phyloP scores from a whole-genome alignment of 352 stramenopile species.

The Phytophthora ohioensis region DNA sequence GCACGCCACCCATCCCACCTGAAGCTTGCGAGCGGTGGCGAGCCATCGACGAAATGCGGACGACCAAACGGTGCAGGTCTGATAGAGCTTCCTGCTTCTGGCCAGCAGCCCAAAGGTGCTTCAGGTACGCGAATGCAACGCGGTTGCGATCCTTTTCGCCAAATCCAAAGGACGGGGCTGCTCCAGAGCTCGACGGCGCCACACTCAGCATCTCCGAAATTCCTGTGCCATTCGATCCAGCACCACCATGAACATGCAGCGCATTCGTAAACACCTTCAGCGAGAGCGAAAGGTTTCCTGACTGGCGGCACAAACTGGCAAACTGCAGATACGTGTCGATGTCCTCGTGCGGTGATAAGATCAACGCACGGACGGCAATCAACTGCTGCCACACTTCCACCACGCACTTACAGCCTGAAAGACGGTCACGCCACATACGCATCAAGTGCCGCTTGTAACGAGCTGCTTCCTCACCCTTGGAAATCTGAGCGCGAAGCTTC shows the following conservation, averaged over 20 bases:
- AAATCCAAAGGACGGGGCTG: slow-evolving; percentile 67
- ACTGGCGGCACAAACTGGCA: slow-evolving; percentile 92
- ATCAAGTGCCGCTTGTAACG: slow-evolving; percentile 86
- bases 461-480: slow-evolving; percentile 77
- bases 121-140: slow-evolving; percentile 95
- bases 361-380: slow-evolving; percentile 93
- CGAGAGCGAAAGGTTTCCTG: slow-evolving; percentile 84
- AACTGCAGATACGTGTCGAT: slow-evolving; percentile 94
- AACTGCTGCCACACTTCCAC: slow-evolving; percentile 94
- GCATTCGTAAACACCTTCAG: slow-evolving; percentile 89
- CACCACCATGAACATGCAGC: slow-evolving; percentile 62
- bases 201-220: slow-evolving; percentile 63
- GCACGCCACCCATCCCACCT: slow-evolving; percentile 22
- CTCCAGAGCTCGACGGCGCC: slow-evolving; percentile 63
- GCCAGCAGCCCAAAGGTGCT: slow-evolving; percentile 94
- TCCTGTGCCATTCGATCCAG: slow-evolving; percentile 23
- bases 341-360: slow-evolving; percentile 88
- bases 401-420: slow-evolving; percentile 92
- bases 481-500: slow-evolving; percentile 79
- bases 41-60: slow-evolving; percentile 61
- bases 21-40: slow-evolving; percentile 36
- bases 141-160: slow-evolving; percentile 92
- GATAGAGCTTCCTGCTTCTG: slow-evolving; percentile 90
- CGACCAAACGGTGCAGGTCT: slow-evolving; percentile 86
- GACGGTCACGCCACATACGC: slow-evolving; percentile 85